Evolutionary conservation across 176 grass and related monocot species (phyloP).

Genomic region (Paspalum notatum): DNA sequence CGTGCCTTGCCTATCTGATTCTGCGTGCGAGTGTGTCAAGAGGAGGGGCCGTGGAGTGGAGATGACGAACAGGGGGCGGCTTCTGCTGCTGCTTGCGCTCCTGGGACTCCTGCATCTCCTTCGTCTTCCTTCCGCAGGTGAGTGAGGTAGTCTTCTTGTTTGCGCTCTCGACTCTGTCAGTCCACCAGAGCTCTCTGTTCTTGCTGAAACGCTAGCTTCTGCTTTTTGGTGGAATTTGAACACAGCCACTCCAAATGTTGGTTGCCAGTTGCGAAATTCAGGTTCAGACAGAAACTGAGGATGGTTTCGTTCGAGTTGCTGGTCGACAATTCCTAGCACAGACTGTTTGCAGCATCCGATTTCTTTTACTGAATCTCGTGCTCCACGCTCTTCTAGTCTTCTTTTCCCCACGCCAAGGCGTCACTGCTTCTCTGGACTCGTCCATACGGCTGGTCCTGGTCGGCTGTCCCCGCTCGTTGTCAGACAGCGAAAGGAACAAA

Average conservation of each 20-base stretch:
- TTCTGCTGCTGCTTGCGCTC: neutral
- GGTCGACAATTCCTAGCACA: neutral
- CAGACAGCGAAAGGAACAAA: slow-evolving; percentile 11
- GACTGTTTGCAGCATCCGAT: neutral
- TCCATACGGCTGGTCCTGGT: neutral
- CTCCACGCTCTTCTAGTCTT: neutral
- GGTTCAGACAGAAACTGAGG: neutral
- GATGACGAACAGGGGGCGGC: slow-evolving; percentile 1
- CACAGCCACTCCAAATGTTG: neutral
- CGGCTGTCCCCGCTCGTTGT: neutral
- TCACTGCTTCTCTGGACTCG: neutral
- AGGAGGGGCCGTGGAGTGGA: neutral
- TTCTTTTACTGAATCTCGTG: neutral
- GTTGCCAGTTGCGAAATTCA: neutral
- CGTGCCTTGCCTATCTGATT: neutral
- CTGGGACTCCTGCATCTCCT: slow-evolving; percentile 23
- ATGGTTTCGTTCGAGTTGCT: no score
- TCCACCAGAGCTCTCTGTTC: neutral
- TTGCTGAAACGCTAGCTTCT: neutral
- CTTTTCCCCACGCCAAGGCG: neutral
- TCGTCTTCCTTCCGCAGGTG: slow-evolving; percentile 37
- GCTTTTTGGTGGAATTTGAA: neutral
- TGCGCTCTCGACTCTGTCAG: neutral
- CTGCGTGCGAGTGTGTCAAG: no score
- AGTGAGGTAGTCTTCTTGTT: neutral